Base-by-base conservation (phyloP, 1,284 basidiomycete genomes). In the Leccinum griseonigrum region DNA sequence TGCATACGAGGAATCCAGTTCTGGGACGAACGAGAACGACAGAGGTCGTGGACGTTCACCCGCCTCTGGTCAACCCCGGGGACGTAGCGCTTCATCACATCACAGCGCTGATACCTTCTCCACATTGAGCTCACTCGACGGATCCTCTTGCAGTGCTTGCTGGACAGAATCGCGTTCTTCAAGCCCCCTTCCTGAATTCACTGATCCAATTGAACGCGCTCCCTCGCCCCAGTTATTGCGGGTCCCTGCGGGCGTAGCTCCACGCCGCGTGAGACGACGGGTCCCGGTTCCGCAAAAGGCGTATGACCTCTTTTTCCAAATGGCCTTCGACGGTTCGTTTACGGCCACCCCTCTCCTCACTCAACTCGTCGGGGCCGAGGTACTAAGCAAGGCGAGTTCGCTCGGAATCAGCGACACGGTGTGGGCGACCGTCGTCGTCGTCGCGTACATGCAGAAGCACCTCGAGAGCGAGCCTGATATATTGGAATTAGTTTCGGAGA, bases 291-390 rank as follows among this genome's bases (percentile, higher is more conserved):
- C 64, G 4, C 62, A 65, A 26, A 66, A 73, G 14, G 74, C 79
- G 4, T 64, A 78, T 18, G 60, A 72, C 4, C 68, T 85, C 22
- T 66, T 81, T 16, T 64, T 62, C 10, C 59, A 81, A 16, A 82
- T 84, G 73, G 59, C 62, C 1, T 75, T 76, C 28, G 79, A 85
- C 54, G 85, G 85, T 1, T 83, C 82, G 0, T 85, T 82, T 67
- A 40, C 66, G 7, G 62, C 48, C 0, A 60, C 68, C 11, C 65
- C 71, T 11, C 60, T 66, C 1, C 70, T 83, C 5, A 61, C 64
- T 1, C 55, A n/a, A 9, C 70, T 78, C n/a, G 69, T 78, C 11
- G 74, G 72, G 4, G 60, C 64, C 0, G 59, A 62, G 1, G 68
- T 75, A 0, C 46, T 76, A 22, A 58, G 61, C 8, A 74, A 75